Conservation (phyloP, 2,329 filamentous ascomycete species). For the Ophiostoma populinum region DNA sequence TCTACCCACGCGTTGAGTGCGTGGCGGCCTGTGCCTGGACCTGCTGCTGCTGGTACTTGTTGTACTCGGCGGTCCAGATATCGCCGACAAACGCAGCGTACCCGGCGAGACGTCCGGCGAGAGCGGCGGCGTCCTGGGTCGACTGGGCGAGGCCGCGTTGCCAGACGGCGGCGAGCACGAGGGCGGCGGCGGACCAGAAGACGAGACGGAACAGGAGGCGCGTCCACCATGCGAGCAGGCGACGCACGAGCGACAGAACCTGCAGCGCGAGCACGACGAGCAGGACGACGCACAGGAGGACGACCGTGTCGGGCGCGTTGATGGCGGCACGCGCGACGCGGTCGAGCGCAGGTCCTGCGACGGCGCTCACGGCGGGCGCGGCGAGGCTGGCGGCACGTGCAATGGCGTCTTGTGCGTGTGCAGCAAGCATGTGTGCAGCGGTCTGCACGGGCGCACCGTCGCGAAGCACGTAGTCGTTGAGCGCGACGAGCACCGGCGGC, state of each 20-base stretch:
- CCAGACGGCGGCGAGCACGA: conserved; percentile 38
- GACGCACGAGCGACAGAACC: conserved; percentile 51
- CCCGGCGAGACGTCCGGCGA: conserved; percentile 25
- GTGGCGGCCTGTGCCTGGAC: conserved; percentile 14
- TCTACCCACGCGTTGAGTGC: no score
- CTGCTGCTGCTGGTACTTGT: conserved; percentile 34
- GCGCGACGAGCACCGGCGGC: conserved; percentile 23
- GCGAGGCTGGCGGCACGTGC: conserved; percentile 17
- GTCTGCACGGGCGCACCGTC: conserved; percentile 27
- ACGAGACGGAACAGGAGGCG: conserved; percentile 43
- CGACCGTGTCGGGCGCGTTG: conserved; percentile 24
- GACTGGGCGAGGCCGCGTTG: conserved; percentile 50
- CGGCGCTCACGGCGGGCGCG: conserved; percentile 17
- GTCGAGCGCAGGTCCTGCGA: conserved; percentile 26
- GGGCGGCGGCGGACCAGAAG: conserved; percentile 45
- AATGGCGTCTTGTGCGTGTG: conserved; percentile 17
- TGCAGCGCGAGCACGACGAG: conserved; percentile 44
- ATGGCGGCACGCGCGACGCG: conserved; percentile 20
- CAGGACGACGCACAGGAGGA: conserved; percentile 30
- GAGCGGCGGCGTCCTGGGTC: conserved; percentile 34
- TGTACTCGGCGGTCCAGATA: conserved; percentile 40
- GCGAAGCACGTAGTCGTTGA: conserved; percentile 30
- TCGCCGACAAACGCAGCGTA: conserved; percentile 31
- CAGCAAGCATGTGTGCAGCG: conserved; percentile 19
- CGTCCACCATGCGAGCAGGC: conserved; percentile 62